Evolutionary conservation across 2,329 filamentous ascomycete species (phyloP).

Genomic region (Aspergillus carbonarius): DNA sequence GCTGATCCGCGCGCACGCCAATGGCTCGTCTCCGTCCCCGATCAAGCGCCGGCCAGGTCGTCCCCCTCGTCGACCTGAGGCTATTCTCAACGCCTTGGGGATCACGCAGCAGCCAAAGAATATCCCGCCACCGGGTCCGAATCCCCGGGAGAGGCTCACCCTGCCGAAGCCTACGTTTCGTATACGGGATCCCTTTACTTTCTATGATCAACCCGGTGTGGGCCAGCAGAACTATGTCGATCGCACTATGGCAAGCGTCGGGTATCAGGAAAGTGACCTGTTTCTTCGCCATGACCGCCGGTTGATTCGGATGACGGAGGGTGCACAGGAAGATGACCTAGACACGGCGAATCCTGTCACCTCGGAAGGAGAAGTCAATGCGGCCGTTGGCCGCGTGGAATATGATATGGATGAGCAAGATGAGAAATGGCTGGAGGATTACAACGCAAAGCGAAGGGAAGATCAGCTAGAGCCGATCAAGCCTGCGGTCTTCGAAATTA

Average conservation of each 20-base stretch:
- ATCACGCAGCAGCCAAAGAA: conserved; percentile 57
- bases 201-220: conserved; percentile 74
- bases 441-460: conserved; percentile 74
- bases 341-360: conserved; percentile 56
- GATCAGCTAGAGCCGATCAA: conserved; percentile 80
- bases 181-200: conserved; percentile 47
- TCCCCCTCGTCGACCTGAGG: conserved; percentile 62
- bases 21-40: conserved; percentile 40
- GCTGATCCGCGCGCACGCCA: conserved; percentile 41
- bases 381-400: conserved; percentile 76
- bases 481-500: conserved; percentile 93
- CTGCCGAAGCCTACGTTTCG: conserved; percentile 51
- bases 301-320: conserved; percentile 64
- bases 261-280: conserved; percentile 91
- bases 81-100: conserved; percentile 60
- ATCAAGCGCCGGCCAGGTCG: conserved; percentile 62
- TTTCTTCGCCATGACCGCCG: conserved; percentile 75
- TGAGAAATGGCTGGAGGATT: conserved; percentile 86
- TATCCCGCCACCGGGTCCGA: conserved; percentile 50
- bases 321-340: conserved; percentile 63
- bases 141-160: conserved; percentile 50
- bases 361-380: conserved; percentile 59
- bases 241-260: conserved; percentile 91
- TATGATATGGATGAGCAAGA: conserved; percentile 99
- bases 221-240: conserved; percentile 91